A percentile compares a stretch with the other conserved stretches of the same genome.
Evolutionary conservation across 1,284 basidiomycete genomes (phyloP).

Genomic region (Tylopilus sp.): DNA sequence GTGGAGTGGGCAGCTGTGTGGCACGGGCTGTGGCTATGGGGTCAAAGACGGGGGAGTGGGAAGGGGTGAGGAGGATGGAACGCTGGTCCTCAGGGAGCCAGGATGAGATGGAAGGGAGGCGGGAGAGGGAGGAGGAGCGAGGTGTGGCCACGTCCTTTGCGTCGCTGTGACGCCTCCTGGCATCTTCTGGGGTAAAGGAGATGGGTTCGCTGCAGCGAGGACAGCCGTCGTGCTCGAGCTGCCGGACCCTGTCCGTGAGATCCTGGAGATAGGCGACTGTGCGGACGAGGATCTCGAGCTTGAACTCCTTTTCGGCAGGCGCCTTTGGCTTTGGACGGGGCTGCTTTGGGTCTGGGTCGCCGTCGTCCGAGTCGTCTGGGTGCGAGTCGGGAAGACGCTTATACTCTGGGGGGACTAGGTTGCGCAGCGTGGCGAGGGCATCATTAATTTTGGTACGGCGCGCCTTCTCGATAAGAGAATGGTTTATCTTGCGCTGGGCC

Average conservation of each 20-base stretch:
- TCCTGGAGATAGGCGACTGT: conserved; percentile 69
- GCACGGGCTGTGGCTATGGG: not conserved
- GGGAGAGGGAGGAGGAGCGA: conserved; percentile 22
- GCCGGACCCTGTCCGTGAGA: conserved; percentile 48
- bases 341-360: conserved; percentile 28
- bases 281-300: conserved; percentile 73
- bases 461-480: conserved; percentile 81
- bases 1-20: conserved; percentile 46
- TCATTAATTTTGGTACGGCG: conserved; percentile 82
- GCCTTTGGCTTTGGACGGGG: conserved; percentile 38
- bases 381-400: conserved; percentile 28
- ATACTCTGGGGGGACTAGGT: conserved; percentile 58
- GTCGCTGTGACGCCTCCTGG: not conserved
- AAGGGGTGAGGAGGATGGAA: conserved; percentile 22
- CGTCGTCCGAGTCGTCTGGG: conserved; percentile 31
- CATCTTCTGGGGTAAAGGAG: conserved; percentile 1
- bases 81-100: conserved; percentile 43
- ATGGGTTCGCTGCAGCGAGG: conserved; percentile 30
- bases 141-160: not conserved
- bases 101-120: conserved; percentile 46
- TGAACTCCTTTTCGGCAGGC: conserved; percentile 69
- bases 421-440: conserved; percentile 61
- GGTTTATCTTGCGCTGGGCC: conserved; percentile 75
- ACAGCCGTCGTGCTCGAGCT: conserved; percentile 41
- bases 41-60: conserved; percentile 22